Conservation (phyloP, 441 rosid genomes). For the Omphalea diandra region DNA sequence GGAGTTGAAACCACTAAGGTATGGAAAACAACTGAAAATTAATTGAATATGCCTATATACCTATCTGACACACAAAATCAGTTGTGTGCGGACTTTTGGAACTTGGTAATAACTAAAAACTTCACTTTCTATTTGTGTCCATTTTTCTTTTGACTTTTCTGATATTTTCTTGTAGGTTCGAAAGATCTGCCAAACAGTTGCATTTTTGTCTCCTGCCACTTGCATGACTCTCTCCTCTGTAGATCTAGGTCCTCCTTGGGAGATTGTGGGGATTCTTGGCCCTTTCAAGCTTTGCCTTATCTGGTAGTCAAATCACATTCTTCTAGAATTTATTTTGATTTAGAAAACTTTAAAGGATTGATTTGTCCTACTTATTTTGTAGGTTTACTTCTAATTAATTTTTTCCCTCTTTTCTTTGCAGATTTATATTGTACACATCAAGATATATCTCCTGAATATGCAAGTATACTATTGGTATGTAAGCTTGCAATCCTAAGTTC, state of each 20-base stretch:
- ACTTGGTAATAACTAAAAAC: not conserved
- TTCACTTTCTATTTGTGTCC: not conserved
- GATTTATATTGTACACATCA: constrained; percentile 96
- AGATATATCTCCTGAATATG: constrained; percentile 94
- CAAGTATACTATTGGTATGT: constrained; percentile 86
- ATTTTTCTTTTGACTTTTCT: not conserved
- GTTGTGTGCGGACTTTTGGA: constrained; percentile 16
- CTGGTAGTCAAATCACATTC: constrained; percentile 53
- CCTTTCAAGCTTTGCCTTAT: constrained; percentile 86
- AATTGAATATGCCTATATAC: constrained; percentile 5
- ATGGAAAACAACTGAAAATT: constrained; percentile 17
- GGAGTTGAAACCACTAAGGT: constrained; percentile 89
- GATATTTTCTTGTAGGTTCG: constrained; percentile 60
- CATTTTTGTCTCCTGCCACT: constrained; percentile 85
- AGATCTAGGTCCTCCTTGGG: constrained; percentile 95
- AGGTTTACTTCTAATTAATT: constrained; percentile 2
- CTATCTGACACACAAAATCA: constrained; percentile 17
- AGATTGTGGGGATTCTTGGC: constrained; percentile 89
- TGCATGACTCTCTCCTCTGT: constrained; percentile 87
- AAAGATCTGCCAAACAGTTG: constrained; percentile 87
- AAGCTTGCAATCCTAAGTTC: constrained; percentile 14
- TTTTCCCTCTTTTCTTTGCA: constrained; percentile 27
- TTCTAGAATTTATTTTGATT: constrained; percentile 2
- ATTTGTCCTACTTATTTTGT: not conserved
- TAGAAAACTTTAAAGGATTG: not conserved